phyloP scores from a whole-genome alignment of 2,329 filamentous ascomycete species.

The Hawksworthiomyces lignivorus region DNA sequence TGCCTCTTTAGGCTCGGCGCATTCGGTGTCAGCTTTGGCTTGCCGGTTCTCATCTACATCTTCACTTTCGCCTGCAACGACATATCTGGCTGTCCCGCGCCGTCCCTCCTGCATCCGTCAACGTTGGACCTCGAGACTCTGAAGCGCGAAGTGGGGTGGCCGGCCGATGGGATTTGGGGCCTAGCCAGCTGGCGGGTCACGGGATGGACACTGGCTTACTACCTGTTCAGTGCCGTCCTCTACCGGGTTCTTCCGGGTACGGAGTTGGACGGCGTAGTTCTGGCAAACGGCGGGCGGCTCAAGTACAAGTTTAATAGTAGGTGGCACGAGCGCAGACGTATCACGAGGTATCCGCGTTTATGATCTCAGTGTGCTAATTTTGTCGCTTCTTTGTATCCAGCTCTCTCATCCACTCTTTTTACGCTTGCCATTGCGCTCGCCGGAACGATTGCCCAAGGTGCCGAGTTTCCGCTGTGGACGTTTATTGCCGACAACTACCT shows the following conservation, averaged over 20 bases:
- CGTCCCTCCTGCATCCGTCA: slow-evolving; percentile 66
- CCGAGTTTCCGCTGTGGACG: slow-evolving; percentile 81
- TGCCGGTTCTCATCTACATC: slow-evolving; percentile 71
- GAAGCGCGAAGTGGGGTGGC: slow-evolving; percentile 78
- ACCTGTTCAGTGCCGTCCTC: slow-evolving; percentile 65
- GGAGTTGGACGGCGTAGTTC: slow-evolving; percentile 60
- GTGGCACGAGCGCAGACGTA: slow-evolving; percentile 11
- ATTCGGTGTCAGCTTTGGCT: slow-evolving; percentile 67
- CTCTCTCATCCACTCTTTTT: slow-evolving; percentile 66
- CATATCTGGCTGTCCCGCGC: slow-evolving; percentile 80
- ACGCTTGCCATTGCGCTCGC: slow-evolving; percentile 64
- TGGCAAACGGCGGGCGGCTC: slow-evolving; percentile 64
- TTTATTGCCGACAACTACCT: slow-evolving; percentile 89
- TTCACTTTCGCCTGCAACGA: slow-evolving; percentile 89
- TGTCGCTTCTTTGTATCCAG: slow-evolving; percentile 31
- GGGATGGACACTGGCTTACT: slow-evolving; percentile 68
- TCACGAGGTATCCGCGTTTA: not conserved
- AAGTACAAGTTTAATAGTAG: slow-evolving; percentile 76
- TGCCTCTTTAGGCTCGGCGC: slow-evolving; percentile 57
- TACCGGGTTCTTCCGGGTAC: slow-evolving; percentile 70
- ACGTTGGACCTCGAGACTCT: slow-evolving; percentile 64
- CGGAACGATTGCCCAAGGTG: slow-evolving; percentile 69
- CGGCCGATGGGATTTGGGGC: slow-evolving; percentile 58
- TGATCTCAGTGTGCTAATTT: too few relatives aligned
- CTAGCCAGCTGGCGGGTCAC: slow-evolving; percentile 63